phyloP scores from a whole-genome alignment of 2,329 filamentous ascomycete genomes.

The Venturia nashicola region DNA sequence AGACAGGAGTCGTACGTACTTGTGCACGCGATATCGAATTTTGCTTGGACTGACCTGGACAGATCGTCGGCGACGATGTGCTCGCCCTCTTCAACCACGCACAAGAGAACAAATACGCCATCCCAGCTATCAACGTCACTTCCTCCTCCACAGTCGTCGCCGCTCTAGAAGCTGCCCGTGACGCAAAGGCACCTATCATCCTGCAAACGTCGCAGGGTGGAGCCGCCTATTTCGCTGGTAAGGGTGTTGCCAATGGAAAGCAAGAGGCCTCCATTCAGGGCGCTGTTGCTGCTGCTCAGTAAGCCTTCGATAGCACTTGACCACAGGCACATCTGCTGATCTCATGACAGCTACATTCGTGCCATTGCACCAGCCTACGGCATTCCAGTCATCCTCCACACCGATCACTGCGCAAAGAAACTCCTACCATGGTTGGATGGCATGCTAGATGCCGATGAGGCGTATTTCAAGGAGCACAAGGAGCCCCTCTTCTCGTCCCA shows the following conservation, averaged over 20 bases:
- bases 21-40: neutral
- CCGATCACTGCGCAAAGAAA: conserved; percentile 99
- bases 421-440: conserved; percentile 75
- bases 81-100: conserved; percentile 70
- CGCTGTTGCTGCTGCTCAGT: conserved; percentile 80
- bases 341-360: conserved; percentile 29
- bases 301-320: conserved; percentile 69
- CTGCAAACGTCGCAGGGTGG: conserved; percentile 90
- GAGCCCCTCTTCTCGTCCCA: conserved; percentile 91
- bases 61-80: conserved; percentile 12
- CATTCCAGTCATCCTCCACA: conserved; percentile 66
- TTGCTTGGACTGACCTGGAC: neutral
- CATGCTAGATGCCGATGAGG: conserved; percentile 89
- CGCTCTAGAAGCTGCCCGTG: conserved; percentile 85
- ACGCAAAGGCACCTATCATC: conserved; percentile 83
- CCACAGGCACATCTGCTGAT: neutral
- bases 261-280: conserved; percentile 85
- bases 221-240: conserved; percentile 79
- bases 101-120: conserved; percentile 76
- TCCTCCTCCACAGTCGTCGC: conserved; percentile 80
- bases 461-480: conserved; percentile 84
- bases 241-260: conserved; percentile 70
- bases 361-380: conserved; percentile 41
- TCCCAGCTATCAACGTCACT: conserved; percentile 83
- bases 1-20: conserved; percentile 40